Conservation (phyloP, 2,329 filamentous ascomycete genomes). For the Epichloe festucae region DNA sequence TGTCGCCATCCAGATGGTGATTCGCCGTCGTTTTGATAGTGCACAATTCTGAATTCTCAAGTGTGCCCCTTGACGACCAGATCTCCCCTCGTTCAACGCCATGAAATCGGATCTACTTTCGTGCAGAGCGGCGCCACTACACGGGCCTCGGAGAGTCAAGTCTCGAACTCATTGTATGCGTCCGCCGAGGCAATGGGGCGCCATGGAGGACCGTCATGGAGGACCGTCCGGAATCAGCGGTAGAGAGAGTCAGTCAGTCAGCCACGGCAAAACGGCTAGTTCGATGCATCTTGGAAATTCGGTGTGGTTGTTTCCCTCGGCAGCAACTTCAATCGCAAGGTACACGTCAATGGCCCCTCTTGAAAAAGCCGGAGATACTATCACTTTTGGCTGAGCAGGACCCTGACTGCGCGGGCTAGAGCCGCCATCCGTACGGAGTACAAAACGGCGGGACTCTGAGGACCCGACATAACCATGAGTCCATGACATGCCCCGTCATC, state of each 20-base stretch:
- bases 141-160: not conserved
- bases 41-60: too few species aligned
- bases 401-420: not conserved
- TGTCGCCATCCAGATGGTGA: not conserved
- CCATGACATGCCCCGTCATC: not conserved
- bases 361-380: too few species aligned
- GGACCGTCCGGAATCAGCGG: not conserved
- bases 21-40: not conserved
- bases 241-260: not conserved
- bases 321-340: too few species aligned
- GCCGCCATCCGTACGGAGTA: not conserved
- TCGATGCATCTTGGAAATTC: too few species aligned
- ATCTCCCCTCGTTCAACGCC: too few species aligned
- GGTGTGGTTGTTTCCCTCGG: too few species aligned
- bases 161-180: not conserved
- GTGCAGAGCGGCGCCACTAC: not conserved
- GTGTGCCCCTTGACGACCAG: too few species aligned
- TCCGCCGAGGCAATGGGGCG: not conserved
- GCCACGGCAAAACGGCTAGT: too few species aligned
- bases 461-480: not conserved
- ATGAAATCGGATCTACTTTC: not conserved
- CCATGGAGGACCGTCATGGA: not conserved
- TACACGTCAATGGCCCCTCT: too few species aligned
- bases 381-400: too few species aligned
- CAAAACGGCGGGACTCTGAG: not conserved